phyloP scores from a whole-genome alignment of 306 rosid genomes.

The Benincasa hispida region DNA sequence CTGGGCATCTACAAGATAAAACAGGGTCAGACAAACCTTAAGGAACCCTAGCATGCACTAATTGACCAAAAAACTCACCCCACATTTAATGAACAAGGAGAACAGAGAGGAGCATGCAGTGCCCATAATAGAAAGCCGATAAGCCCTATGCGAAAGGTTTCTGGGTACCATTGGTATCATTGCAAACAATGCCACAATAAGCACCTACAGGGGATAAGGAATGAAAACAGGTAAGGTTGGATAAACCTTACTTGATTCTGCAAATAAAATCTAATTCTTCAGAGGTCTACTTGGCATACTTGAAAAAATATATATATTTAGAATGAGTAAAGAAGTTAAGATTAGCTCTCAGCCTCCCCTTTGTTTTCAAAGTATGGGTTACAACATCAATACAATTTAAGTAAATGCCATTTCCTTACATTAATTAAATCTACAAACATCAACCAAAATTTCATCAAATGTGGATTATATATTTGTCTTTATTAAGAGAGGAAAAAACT shows the following conservation, averaged over 20 bases:
- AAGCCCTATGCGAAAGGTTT: constrained; percentile 65
- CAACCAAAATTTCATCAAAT: background rate
- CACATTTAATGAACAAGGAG: constrained; percentile 57
- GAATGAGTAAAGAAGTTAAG: background rate
- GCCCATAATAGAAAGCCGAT: constrained; percentile 75
- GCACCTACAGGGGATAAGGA: constrained; percentile 44
- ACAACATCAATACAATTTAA: background rate
- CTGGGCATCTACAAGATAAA: constrained; percentile 57
- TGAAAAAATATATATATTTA: background rate
- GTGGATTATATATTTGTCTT: background rate
- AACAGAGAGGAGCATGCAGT: constrained; percentile 59
- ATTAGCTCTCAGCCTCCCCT: background rate
- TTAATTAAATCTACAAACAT: background rate
- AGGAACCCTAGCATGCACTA: background rate
- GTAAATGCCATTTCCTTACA: background rate
- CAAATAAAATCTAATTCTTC: background rate
- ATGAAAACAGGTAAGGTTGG: background rate
- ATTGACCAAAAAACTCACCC: constrained; percentile 35
- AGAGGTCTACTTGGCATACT: background rate
- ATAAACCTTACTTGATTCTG: background rate
- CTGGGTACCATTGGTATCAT: constrained; percentile 60
- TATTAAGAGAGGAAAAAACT: no score
- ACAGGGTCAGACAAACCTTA: background rate
- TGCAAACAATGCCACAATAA: constrained; percentile 74
- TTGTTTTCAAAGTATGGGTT: background rate